Base-by-base conservation (phyloP, 371 early-diverging fungal genomes). In the Synchytrium microbalum region DNA sequence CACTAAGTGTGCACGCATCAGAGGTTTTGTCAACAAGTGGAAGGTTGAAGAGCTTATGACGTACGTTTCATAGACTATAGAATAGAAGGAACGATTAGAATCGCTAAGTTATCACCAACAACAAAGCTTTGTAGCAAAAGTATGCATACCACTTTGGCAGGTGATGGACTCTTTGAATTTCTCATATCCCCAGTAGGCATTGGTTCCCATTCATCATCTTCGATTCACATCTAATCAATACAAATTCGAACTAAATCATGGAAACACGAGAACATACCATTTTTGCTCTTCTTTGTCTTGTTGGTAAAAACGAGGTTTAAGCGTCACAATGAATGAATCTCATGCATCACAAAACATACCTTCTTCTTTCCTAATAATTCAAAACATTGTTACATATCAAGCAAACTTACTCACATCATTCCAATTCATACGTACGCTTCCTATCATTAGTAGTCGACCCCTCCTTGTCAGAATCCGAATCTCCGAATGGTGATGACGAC, bases 381-480 rank as follows among this genome's bases (percentile, higher is more conserved):
- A 38, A 10, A 38, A 38, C 46, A 10, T 19, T 19, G 19, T 38
- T 19, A 38, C 10, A 38, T 19, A 19, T 19, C 46, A 19, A 38
- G 5, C 5, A 19, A 38, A 38, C 5, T 10, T 38, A 38, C 10
- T 38, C 10, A 38, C 46, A 38, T 10, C 10, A 10, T 19, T 10
- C 10, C 19, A 38, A 5, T 10, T 19, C 46, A 38, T 38, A 38
- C 46, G 46, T 38, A 38, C 46, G 5, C 46, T 38, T 38, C 46
- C 46, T 38, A 10, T 38, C 46, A n/a, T n/a, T n/a, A 38, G 46
- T 38, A 10, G 46, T 19, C 46, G 46, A 38, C 46, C 46, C 46
- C 24, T 55, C 56, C 56, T 55, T 55, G 24, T 55, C 56, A 28
- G 25, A 25, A 13, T 55, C 56, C 28, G 56, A 55, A 28, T 55